phyloP scores from a whole-genome alignment of 768 basidiomycete species.

The Asterophora lycoperdoides region DNA sequence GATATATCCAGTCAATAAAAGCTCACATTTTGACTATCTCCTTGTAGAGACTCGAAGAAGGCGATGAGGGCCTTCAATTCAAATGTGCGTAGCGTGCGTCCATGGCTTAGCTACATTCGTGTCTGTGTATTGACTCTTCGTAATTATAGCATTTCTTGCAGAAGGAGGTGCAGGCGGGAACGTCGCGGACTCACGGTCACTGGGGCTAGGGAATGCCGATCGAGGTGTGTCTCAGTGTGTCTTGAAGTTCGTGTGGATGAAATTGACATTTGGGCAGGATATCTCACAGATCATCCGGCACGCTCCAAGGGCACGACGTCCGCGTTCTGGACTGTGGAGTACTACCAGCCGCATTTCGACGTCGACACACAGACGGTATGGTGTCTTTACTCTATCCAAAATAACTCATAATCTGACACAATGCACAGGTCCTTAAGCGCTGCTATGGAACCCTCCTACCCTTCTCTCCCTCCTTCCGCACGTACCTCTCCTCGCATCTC shows the following conservation, averaged over 20 bases:
- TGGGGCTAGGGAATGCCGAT: constrained; percentile 48
- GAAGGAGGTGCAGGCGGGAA: constrained; percentile 29
- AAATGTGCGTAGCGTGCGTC: constrained; percentile 44
- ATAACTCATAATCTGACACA: not conserved
- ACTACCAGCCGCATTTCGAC: constrained; percentile 87
- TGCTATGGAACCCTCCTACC: constrained; percentile 80
- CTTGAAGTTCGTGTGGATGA: not conserved
- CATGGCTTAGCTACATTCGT: not conserved
- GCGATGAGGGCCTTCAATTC: constrained; percentile 66
- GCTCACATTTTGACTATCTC: not conserved
- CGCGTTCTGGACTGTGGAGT: constrained; percentile 79
- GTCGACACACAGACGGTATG: constrained; percentile 74
- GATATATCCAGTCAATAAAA: constrained; percentile 10
- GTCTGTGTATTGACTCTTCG: too few species aligned
- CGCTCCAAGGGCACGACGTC: constrained; percentile 35
- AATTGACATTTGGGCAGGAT: constrained; percentile 40
- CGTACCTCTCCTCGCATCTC: constrained; percentile 60
- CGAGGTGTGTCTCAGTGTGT: constrained; percentile 36
- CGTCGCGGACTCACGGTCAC: constrained; percentile 24
- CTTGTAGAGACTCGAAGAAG: constrained; percentile 56
- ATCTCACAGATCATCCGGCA: constrained; percentile 51
- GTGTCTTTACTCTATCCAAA: not conserved
- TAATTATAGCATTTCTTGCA: constrained; percentile 48
- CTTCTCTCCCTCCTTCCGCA: constrained; percentile 55
- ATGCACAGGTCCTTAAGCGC: constrained; percentile 56